phyloP scores from a whole-genome alignment of 805 yeast species.

The Myxozyma udenii region DNA sequence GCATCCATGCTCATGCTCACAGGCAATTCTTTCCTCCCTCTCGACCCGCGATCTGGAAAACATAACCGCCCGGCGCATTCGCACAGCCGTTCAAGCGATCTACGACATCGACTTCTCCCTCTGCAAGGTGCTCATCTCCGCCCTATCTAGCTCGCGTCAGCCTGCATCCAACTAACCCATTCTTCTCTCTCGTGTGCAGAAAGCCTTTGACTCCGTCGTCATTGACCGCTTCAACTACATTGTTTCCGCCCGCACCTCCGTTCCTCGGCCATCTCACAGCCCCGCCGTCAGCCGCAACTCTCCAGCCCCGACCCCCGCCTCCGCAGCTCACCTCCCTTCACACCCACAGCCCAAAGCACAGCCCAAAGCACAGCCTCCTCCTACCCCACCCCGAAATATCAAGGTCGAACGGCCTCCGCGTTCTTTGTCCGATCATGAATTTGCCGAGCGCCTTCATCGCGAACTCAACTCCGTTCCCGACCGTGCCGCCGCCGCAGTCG shows the following conservation, averaged over 20 bases:
- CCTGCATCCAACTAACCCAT: no score
- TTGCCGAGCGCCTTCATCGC: conserved; percentile 20
- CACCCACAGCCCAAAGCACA: no score
- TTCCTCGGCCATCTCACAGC: neutral
- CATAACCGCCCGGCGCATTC: conserved; percentile 66
- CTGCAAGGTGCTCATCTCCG: conserved; percentile 42
- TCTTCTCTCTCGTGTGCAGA: no score
- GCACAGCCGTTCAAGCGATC: conserved; percentile 69
- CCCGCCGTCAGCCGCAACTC: neutral
- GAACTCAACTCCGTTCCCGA: conserved; percentile 19
- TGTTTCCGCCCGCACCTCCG: conserved; percentile 10
- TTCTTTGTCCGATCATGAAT: conserved; percentile 22
- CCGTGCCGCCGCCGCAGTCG: neutral
- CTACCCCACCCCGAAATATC: no score
- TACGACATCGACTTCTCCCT: conserved; percentile 54
- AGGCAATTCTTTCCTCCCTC: conserved; percentile 56
- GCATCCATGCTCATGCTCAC: no score
- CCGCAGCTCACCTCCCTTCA: no score
- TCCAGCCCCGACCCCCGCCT: neutral
- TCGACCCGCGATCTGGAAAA: conserved; percentile 65
- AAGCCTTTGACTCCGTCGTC: conserved; percentile 58
- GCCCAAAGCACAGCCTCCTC: no score
- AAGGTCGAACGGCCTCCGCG: no score
- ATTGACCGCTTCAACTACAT: conserved; percentile 54
- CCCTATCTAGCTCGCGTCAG: no score